Base-by-base conservation (phyloP, 2,329 filamentous ascomycete genomes). In the Fusarium sp. region DNA sequence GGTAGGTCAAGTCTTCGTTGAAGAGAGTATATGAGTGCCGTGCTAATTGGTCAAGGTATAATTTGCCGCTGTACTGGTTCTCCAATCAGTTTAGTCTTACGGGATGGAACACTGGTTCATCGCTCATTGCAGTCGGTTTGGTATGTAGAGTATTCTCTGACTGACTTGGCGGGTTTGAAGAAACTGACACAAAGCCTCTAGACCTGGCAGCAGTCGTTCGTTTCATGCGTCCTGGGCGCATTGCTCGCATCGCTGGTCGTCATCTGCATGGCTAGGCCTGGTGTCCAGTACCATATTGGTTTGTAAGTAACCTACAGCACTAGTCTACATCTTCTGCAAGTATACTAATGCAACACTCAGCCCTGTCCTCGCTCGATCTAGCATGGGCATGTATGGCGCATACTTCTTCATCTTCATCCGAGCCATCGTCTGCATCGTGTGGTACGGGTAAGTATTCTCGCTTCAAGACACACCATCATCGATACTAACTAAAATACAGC, bases 371-470 rank as follows among this genome's bases (percentile, higher is more conserved):
- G 48, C n/a, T 28, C 24, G 48, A 16, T 53, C 50, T 0, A 54
- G 50, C 24, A 54, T 54, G 50, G 50, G 50, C 0, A 54, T 54
- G 50, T 39, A 54, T 11, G 50, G 50, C 4, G 50, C 50, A 28
- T 54, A 54, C 11, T 54, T 54, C 24, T 54, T 54, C 24, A 54
- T 54, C 24, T 54, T 54, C 24, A 54, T 54, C 50, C 33, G 50
- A 38, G 50, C 50, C 14, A 54, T 39, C 2, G 50, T 54, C 4
- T 54, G 50, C 24, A 54, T 54, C 33, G 50, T 54, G 6, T 54
- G 50, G 50, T 54, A 54, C 14, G 50, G 50, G 50, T 53, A n/a
- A 10, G 50, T 28, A 7, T 5, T 7, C 3, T 6, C 22, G 7
- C 16, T 3, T 11, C 13, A 12, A 16, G n/a, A n/a, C 4, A 35